phyloP scores from a whole-genome alignment of 1,284 basidiomycete genomes.

The Retiboletus flavoniger region DNA sequence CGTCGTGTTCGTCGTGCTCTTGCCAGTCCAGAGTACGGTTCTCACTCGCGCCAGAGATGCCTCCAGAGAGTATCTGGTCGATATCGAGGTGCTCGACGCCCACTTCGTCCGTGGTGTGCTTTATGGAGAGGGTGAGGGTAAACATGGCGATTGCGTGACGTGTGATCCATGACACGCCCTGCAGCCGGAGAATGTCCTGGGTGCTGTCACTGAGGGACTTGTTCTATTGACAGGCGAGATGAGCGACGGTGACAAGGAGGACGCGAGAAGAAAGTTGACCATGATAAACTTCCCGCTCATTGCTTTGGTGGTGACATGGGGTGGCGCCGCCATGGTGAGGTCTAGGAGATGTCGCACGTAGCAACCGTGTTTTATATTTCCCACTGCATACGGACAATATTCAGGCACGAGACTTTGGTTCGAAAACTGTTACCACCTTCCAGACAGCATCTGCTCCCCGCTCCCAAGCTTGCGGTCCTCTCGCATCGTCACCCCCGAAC shows the following conservation, averaged over 20 bases:
- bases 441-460: constrained; percentile 76
- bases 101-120: constrained; percentile 43
- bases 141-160: constrained; percentile 42
- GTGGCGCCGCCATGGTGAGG: constrained; percentile 48
- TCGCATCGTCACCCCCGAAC: constrained; percentile 73
- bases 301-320: constrained; percentile 44
- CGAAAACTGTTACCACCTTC: constrained; percentile 71
- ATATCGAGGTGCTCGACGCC: constrained; percentile 48
- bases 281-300: constrained; percentile 43
- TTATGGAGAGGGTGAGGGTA: constrained; percentile 42
- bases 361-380: constrained; percentile 15
- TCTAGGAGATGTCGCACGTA: background rate
- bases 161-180: constrained; percentile 49
- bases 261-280: constrained; percentile 30
- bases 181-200: constrained; percentile 50
- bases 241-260: background rate
- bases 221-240: constrained; percentile 23
- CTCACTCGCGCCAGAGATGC: constrained; percentile 43
- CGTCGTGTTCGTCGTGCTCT: constrained; percentile 38
- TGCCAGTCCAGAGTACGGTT: constrained; percentile 43
- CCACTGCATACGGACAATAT: background rate
- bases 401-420: constrained; percentile 25
- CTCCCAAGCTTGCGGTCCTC: constrained; percentile 82
- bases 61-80: constrained; percentile 44
- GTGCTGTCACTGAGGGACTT: constrained; percentile 41